Evolutionary conservation across 306 rosid genomes (phyloP).

Genomic region (Leucaena leucocephala): DNA sequence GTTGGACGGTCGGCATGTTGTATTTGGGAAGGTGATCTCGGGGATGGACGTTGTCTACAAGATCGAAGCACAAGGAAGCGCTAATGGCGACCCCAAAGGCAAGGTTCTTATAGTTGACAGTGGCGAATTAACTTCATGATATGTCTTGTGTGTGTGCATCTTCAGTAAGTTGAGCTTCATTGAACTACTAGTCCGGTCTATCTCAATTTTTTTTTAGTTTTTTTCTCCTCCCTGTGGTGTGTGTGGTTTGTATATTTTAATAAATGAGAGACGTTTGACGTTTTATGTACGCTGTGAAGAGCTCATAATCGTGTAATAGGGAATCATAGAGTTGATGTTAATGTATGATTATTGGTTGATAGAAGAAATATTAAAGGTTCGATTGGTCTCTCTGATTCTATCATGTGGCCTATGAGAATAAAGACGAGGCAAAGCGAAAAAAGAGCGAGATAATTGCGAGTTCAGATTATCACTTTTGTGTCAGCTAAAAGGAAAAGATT

Average conservation of each 20-base stretch:
- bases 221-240: neutral
- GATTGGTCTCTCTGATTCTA: neutral
- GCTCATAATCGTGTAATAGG: neutral
- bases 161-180: neutral
- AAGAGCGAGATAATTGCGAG: neutral
- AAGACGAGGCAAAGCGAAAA: neutral
- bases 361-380: neutral
- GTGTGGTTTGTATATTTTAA: neutral
- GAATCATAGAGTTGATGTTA: neutral
- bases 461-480: neutral
- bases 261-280: neutral
- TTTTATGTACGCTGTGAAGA: neutral
- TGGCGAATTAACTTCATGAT: conserved; percentile 51
- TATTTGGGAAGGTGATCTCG: conserved; percentile 52
- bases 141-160: neutral
- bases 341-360: neutral
- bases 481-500: neutral
- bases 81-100: conserved; percentile 45
- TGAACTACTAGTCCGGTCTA: conserved; percentile 17
- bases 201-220: neutral
- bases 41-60: conserved; percentile 53
- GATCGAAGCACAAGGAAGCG: conserved; percentile 57
- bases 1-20: conserved; percentile 71
- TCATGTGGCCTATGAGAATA: neutral
- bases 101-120: conserved; percentile 43